Base-by-base conservation (phyloP, 345 rosid species). In the Murraya koenigii region DNA sequence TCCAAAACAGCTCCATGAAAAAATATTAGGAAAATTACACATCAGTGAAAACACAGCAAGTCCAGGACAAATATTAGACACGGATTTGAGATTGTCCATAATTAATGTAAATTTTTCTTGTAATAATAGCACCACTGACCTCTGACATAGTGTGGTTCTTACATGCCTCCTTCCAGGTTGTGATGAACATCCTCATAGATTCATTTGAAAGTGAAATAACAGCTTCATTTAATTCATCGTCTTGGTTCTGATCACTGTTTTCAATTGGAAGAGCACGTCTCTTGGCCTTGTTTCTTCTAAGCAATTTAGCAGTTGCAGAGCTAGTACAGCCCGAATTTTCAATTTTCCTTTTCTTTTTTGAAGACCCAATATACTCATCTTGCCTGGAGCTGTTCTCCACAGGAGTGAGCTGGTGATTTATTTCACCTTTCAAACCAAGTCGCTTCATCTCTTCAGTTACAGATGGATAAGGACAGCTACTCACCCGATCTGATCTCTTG, bases 391-490 rank as follows among this genome's bases (percentile, higher is more conserved):
- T 81, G 72, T 79, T 78, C 68, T 78, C 72, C 44, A 66, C 81
- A 71, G 74, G 54, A 64, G 71, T 71, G 41, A 78, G 38, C 36
- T 66, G 85, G 71, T 62, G 78, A 80, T 78, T 81, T 56, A 65
- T 79, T 84, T 84, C 86, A 81, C 78, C 84, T 81, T 84, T 87
- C 35, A 94, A 76, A 76, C 97, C 92, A 66, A 95, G 87, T 72
- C 97, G 89, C 77, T 83, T 84, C 82, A 85, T 82, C 88, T 95
- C 98, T 86, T 95, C 97, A 66, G 80, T 80, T 76, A 86, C 97
- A 77, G 97, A 93, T 59, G 98, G 98, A 81, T 95, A 95, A 78
- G 98, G 98, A 84, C 98, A 95, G 71, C 87, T 83, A 78, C 86
- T 88, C 66, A 85, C 80, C 66, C 85, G 80, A 63, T 91, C 94